A percentile compares a stretch with the other conserved stretches of the same genome.
Evolutionary conservation across 805 yeast genomes (phyloP).

Genomic region (Brettanomyces anomalus): DNA sequence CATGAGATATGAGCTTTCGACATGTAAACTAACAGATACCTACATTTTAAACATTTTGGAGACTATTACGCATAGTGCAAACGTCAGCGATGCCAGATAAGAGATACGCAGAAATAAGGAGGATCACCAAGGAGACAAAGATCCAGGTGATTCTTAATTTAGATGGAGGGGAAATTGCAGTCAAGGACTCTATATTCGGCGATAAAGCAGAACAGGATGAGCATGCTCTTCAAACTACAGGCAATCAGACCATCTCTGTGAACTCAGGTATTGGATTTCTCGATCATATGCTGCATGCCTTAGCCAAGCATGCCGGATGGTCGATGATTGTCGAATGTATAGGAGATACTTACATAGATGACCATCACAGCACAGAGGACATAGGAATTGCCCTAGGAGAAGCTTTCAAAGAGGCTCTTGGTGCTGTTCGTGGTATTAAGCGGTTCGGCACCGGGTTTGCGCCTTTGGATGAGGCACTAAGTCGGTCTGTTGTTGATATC

Average conservation of each 20-base stretch:
- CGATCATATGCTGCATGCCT: conserved; percentile 96
- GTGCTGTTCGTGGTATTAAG: conserved; percentile 82
- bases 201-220: conserved; percentile 13
- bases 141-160: conserved; percentile 77
- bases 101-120: conserved; percentile 37
- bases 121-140: conserved; percentile 90
- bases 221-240: conserved; percentile 64
- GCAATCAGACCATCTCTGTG: conserved; percentile 65
- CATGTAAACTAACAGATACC: too few species aligned
- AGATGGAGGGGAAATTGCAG: conserved; percentile 73
- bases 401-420: conserved; percentile 85
- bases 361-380: conserved; percentile 95
- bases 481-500: conserved; percentile 92
- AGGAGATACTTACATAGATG: conserved; percentile 94
- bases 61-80: too few species aligned
- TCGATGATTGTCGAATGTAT: conserved; percentile 79
- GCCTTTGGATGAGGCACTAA: conserved; percentile 92
- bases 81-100: too few species aligned
- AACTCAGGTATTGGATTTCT: conserved; percentile 92
- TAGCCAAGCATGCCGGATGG: conserved; percentile 98
- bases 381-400: conserved; percentile 86
- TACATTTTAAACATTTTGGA: too few species aligned
- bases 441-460: conserved; percentile 92
- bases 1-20: too few species aligned
- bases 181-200: conserved; percentile 50